Base-by-base conservation (phyloP, 192 early-diverging fungal species). In the Physocladia obscura region DNA sequence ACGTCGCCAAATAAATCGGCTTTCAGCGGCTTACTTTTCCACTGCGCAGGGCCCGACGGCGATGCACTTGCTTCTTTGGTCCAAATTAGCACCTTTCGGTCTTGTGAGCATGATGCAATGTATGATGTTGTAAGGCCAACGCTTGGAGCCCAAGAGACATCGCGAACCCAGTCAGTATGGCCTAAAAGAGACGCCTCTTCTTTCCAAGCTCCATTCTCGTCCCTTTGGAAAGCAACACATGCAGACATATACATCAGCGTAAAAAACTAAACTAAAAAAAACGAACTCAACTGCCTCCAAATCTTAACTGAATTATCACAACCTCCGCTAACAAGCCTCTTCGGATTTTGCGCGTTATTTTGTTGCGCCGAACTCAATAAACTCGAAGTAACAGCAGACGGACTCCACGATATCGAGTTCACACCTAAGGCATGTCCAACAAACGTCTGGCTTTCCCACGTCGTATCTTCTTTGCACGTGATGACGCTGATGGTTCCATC, bases 251-350 rank as follows among this genome's bases (percentile, higher is more conserved):
- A 24, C 55, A 17, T 52, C 47, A 62, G 22, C 26, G 17, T 15
- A 48, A 55, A 59, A 0, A 37, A n/a, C 57, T 36, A 24, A 8
- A 44, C n/a, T 59, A 22, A 67, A 74, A 26, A 38, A 73, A 8
- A 69, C 17, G 40, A 67, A 73, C 13, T 48, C 22, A 49, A 57
- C 39, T 69, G 90, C 76, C 77, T 82, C 95, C 95, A 99, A 62
- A 98, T 94, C 81, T 96, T 99, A 73, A 97, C 88, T 56, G 89
- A 59, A 77, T 96, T 98, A 76, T 99, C 97, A 74, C 97, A 97
- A 34, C 97, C 97, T 49, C 88, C 96, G 30, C 91, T 88, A 30
- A 92, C 92, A 75, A 99, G 88, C 58, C 94, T 89, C 69, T 90
- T 95, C 35, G 88, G 71, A 13, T 85, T 70, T 50, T 32, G 70